Percentiles rank a stretch among this genome's conserved stretches.
Evolutionary conservation across 805 yeast genomes (phyloP).

Genomic region (Candida andamanensis): DNA sequence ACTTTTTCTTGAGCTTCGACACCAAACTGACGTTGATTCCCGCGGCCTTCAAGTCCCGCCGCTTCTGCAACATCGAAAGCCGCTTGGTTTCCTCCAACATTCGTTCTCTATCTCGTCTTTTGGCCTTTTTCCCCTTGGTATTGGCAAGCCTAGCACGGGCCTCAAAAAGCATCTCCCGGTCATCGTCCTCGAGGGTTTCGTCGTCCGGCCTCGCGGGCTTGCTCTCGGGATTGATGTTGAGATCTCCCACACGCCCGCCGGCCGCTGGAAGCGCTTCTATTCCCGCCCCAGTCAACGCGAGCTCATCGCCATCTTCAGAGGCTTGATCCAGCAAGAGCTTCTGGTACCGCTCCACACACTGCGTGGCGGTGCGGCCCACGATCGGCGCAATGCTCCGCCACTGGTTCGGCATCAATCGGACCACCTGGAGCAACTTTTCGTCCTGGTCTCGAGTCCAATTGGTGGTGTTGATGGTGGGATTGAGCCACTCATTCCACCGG

Average conservation of each 20-base stretch:
- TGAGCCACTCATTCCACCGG: conserved; percentile 85
- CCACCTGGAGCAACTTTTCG: conserved; percentile 58
- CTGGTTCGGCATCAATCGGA: conserved; percentile 77
- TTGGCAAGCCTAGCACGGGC: conserved; percentile 89
- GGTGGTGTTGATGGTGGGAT: conserved; percentile 59
- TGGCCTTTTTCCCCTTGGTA: conserved; percentile 92
- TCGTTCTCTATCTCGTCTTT: conserved; percentile 81
- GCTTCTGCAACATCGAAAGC: conserved; percentile 68
- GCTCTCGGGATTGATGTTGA: conserved; percentile 71
- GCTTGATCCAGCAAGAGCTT: conserved; percentile 46
- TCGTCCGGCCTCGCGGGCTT: conserved; percentile 79
- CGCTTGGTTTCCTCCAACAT: conserved; percentile 74
- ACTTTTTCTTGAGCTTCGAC: conserved; percentile 47
- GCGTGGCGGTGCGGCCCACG: conserved; percentile 80
- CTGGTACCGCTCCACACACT: conserved; percentile 83
- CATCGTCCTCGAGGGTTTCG: conserved; percentile 78
- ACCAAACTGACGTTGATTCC: conserved; percentile 56
- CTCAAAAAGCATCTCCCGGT: conserved; percentile 88
- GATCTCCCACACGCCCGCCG: conserved; percentile 43
- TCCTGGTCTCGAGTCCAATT: conserved; percentile 81
- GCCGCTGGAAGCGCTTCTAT: conserved; percentile 44
- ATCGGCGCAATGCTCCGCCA: conserved; percentile 89
- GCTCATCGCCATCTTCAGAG: conserved; percentile 16
- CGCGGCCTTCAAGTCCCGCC: conserved; percentile 78
- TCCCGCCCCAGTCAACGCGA: conserved; percentile 49